Evolutionary conservation across 192 early-diverging fungal species (phyloP).

Genomic region (Rhizophagus clarus): DNA sequence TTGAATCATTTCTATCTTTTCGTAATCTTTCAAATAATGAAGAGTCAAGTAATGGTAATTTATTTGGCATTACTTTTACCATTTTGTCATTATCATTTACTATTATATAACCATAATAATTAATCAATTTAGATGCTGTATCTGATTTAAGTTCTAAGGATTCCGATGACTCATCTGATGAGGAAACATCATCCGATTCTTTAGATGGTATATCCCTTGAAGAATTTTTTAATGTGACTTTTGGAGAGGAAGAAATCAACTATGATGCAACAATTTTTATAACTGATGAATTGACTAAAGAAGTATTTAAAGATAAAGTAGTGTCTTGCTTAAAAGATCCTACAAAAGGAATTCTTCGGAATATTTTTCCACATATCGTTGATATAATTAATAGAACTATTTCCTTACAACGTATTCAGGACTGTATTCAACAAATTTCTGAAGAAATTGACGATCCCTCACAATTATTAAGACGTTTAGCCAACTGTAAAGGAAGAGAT

Average conservation of each 20-base stretch:
- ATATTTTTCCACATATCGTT: neutral
- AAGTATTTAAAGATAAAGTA: neutral
- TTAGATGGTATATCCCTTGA: neutral
- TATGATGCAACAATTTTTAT: neutral
- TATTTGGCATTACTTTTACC: too few relatives aligned
- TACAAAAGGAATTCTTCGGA: neutral
- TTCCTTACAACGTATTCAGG: neutral
- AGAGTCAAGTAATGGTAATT: too few relatives aligned
- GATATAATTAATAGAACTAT: slow-evolving; percentile 2
- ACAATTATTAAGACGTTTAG: neutral
- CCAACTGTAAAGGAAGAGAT: slow-evolving; percentile 2
- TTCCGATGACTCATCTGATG: neutral
- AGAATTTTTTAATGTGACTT: slow-evolving; percentile 3
- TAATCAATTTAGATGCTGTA: too few relatives aligned
- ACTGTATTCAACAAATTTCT: neutral
- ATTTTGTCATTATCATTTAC: too few relatives aligned
- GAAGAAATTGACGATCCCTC: neutral
- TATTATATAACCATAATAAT: too few relatives aligned
- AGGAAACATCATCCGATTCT: neutral
- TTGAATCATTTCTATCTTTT: too few relatives aligned
- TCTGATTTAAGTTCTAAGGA: too few relatives aligned
- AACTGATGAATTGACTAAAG: neutral
- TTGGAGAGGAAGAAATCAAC: neutral
- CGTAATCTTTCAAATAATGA: too few relatives aligned
- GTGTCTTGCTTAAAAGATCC: neutral